phyloP scores from a whole-genome alignment of 2,329 filamentous ascomycete genomes.

The Calonectria hongkongensis region DNA sequence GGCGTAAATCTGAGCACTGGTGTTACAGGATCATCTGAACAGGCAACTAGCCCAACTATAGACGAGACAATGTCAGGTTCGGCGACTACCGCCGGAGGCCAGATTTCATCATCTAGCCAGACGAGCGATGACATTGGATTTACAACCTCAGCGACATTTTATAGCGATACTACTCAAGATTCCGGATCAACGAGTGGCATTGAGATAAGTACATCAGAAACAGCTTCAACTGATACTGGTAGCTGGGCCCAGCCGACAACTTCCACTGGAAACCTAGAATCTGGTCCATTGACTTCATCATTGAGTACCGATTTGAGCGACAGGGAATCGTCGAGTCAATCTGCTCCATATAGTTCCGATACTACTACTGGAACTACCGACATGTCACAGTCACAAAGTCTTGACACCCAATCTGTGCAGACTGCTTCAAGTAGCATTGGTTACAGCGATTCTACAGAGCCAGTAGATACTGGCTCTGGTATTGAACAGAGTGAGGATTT shows the following conservation, averaged over 20 bases:
- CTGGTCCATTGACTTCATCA: background rate
- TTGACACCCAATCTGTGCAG: background rate
- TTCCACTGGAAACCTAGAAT: background rate
- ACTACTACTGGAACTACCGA: no score
- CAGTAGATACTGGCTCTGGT: background rate
- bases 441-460: background rate
- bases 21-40: background rate
- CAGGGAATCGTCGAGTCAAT: background rate
- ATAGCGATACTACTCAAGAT: background rate
- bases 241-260: background rate
- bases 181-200: background rate
- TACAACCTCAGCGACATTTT: background rate
- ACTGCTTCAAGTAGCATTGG: background rate
- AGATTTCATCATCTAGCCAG: background rate
- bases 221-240: background rate
- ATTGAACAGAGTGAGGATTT: background rate
- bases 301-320: background rate
- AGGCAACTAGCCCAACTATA: background rate
- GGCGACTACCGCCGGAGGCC: background rate
- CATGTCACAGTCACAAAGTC: no score
- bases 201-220: background rate
- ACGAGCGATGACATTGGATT: background rate
- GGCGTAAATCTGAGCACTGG: background rate
- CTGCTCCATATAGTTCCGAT: no score
- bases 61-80: background rate